phyloP scores from a whole-genome alignment of 1,284 basidiomycete genomes.

The Leccinum pachyderme region DNA sequence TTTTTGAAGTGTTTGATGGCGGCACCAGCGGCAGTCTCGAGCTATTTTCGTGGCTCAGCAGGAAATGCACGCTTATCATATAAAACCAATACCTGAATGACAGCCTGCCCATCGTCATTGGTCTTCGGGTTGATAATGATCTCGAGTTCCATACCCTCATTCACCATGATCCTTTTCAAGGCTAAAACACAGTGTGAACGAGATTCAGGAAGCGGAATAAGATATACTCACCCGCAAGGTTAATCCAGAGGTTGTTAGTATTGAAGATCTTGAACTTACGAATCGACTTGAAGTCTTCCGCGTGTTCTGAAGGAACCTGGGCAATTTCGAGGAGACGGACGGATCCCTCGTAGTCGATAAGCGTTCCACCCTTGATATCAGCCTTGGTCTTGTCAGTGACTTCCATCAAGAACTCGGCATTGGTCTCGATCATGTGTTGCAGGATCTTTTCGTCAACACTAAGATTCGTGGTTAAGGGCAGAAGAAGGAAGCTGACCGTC shows the following conservation, averaged over 20 bases:
- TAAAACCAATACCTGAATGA: constrained; percentile 54
- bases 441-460: constrained; percentile 82
- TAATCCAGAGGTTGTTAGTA: constrained; percentile 98
- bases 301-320: constrained; percentile 96
- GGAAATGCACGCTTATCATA: neutral
- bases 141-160: constrained; percentile 87
- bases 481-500: constrained; percentile 24
- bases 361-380: constrained; percentile 99
- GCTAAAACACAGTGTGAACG: constrained; percentile 39
- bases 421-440: constrained; percentile 87
- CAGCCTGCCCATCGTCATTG: constrained; percentile 85
- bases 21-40: constrained; percentile 97
- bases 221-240: constrained; percentile 63
- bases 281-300: constrained; percentile 97
- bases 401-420: constrained; percentile 96
- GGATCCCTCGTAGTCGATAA: constrained; percentile 95
- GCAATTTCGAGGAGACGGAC: constrained; percentile 97
- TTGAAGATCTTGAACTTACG: constrained; percentile 97
- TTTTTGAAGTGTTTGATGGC: constrained; percentile 97
- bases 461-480: constrained; percentile 7
- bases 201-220: neutral
- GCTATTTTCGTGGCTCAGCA: constrained; percentile 47
- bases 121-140: constrained; percentile 96
- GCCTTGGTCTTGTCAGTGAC: constrained; percentile 99
- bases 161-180: constrained; percentile 94